These are phyloP conservation scores for Colletotrichum spaethianum DNA, from an alignment of 2,329 filamentous ascomycete genomes.

Conservation along the genomic window DNA sequence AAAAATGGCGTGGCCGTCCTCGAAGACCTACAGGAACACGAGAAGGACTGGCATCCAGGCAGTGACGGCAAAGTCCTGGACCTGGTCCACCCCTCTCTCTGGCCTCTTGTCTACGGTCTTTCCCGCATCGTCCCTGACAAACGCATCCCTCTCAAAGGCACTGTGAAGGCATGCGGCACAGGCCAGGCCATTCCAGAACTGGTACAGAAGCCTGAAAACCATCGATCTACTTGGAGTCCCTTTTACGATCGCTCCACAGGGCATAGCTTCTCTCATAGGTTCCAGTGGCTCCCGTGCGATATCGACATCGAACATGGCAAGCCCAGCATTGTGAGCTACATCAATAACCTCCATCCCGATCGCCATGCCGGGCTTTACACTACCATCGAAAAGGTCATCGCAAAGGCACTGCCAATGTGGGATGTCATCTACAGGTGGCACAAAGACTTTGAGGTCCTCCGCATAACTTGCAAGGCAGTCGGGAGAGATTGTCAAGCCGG, in stretches of 20 bases:
- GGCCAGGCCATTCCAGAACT: conserved; percentile 48
- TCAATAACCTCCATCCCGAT: conserved; percentile 67
- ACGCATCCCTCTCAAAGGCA: conserved; percentile 54
- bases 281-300: conserved; percentile 66
- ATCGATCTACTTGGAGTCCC: too few species aligned
- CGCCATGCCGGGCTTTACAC: conserved; percentile 55
- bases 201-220: not conserved
- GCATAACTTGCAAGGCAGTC: conserved; percentile 43
- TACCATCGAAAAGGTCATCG: conserved; percentile 58
- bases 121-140: conserved; percentile 52
- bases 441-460: conserved; percentile 46
- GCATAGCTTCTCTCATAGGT: conserved; percentile 47
- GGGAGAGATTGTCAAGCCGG: conserved; percentile 41
- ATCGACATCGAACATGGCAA: conserved; percentile 56
- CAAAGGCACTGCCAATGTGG: conserved; percentile 61
- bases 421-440: conserved; percentile 55
- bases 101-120: conserved; percentile 69
- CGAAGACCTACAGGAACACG: conserved; percentile 63
- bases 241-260: too few species aligned
- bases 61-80: conserved; percentile 71
- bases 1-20: conserved; percentile 59
- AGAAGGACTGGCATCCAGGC: conserved; percentile 74
- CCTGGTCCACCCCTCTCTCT: conserved; percentile 75
- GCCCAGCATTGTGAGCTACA: conserved; percentile 63
- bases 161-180: conserved; percentile 52